Evolutionary conservation across 1,284 basidiomycete genomes (phyloP).

Genomic region (Cyathus olla): DNA sequence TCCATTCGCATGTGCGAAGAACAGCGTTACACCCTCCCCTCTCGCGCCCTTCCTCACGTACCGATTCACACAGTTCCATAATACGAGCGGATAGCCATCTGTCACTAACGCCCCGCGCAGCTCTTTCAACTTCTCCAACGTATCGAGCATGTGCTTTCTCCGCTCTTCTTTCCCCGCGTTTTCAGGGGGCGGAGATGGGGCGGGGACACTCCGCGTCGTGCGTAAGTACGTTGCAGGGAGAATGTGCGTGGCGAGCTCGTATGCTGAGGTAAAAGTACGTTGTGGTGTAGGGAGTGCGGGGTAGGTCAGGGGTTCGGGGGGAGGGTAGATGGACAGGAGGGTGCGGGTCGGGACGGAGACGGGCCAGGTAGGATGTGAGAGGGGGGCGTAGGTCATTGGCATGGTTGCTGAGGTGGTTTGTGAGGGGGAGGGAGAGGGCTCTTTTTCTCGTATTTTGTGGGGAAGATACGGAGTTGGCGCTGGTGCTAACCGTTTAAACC

Average conservation of each 20-base stretch:
- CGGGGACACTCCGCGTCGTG: constrained; percentile 55
- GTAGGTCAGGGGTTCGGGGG: constrained; percentile 41
- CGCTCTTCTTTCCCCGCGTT: constrained; percentile 46
- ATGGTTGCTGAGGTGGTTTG: too few relatives aligned
- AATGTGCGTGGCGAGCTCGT: constrained; percentile 69
- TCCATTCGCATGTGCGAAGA: constrained; percentile 85
- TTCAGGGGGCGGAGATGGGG: constrained; percentile 35
- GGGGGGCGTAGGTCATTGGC: neutral
- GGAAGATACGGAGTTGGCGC: too few relatives aligned
- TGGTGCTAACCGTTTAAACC: too few relatives aligned
- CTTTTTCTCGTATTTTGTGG: too few relatives aligned
- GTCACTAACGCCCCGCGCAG: constrained; percentile 31
- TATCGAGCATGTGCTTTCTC: constrained; percentile 22
- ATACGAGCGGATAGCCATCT: constrained; percentile 49
- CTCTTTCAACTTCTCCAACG: constrained; percentile 29
- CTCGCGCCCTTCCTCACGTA: constrained; percentile 50
- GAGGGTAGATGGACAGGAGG: constrained; percentile 49
- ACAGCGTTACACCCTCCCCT: constrained; percentile 63
- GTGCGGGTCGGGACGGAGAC: constrained; percentile 16
- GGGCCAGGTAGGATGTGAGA: neutral
- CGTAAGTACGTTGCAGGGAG: constrained; percentile 81
- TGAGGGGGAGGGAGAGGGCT: too few relatives aligned
- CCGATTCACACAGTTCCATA: constrained; percentile 70
- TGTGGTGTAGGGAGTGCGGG: constrained; percentile 44
- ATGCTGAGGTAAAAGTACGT: constrained; percentile 43